A percentile compares a stretch with the other conserved stretches of the same genome.
Evolutionary conservation across 441 rosid genomes (phyloP).

Genomic region (Corymbia calophylla): DNA sequence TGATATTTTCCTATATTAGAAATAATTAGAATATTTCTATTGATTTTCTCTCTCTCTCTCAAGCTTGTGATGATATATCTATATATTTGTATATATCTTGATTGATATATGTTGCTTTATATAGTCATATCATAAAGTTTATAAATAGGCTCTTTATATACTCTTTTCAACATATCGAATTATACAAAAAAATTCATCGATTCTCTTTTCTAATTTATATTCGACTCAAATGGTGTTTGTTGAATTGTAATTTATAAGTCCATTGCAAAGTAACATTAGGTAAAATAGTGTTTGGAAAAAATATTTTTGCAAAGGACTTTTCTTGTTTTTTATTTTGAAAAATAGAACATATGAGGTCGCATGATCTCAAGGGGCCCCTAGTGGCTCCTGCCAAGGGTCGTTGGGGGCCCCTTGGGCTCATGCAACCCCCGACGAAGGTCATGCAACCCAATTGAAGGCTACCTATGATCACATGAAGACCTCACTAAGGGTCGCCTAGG

Average conservation of each 20-base stretch:
- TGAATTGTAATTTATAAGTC: not conserved
- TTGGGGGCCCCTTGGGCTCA: not conserved
- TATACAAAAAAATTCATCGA: too few relatives aligned
- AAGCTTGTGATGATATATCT: too few relatives aligned
- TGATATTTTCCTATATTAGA: too few relatives aligned
- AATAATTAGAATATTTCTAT: too few relatives aligned
- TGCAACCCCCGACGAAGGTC: not conserved
- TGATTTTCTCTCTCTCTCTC: too few relatives aligned
- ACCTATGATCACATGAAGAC: not conserved
- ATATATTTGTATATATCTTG: too few relatives aligned
- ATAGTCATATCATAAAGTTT: too few relatives aligned
- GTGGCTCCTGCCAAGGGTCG: too few relatives aligned
- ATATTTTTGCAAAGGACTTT: not conserved
- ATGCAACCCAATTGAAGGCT: rapidly evolving
- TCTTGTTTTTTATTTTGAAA: not conserved
- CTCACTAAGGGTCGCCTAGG: not conserved
- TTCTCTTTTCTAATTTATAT: too few relatives aligned
- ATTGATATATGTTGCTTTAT: too few relatives aligned
- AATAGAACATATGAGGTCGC: not conserved
- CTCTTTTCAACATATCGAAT: too few relatives aligned
- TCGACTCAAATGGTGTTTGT: not conserved
- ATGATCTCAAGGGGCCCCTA: rapidly evolving
- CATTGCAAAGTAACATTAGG: not conserved
- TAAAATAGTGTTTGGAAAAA: not conserved
- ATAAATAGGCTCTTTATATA: too few relatives aligned